These are phyloP conservation scores for Delitschia confertaspora DNA, from an alignment of 495 filamentous ascomycete genomes.

Conservation along the genomic window DNA sequence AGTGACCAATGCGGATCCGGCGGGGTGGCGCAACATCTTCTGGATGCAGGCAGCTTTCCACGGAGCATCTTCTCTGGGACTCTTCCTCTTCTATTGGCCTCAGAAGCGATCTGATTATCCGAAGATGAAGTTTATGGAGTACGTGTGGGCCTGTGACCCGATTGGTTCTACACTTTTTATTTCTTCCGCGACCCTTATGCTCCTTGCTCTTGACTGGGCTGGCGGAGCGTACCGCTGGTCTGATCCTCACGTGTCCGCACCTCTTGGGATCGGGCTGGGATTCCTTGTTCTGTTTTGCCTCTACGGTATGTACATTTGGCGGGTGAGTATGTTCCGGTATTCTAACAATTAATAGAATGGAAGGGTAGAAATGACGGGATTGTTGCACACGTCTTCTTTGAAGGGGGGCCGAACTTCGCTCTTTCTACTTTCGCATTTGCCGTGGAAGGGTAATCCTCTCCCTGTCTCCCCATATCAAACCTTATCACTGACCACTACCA, in stretches of 20 bases:
- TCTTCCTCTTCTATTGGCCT: constrained; percentile 46
- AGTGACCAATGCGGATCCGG: constrained; percentile 40
- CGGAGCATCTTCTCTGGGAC: constrained; percentile 37
- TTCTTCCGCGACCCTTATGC: constrained; percentile 40
- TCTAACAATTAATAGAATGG: constrained; percentile 38
- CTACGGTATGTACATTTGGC: constrained; percentile 8
- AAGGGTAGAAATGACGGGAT: constrained; percentile 45
- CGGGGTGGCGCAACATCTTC: constrained; percentile 49
- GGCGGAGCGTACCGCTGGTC: constrained; percentile 44
- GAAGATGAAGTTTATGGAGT: constrained; percentile 37
- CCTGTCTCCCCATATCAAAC: background rate
- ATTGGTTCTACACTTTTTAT: constrained; percentile 46
- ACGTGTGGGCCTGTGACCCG: constrained; percentile 46
- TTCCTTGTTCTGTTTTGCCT: constrained; percentile 37
- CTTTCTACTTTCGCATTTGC: constrained; percentile 47
- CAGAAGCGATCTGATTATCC: constrained; percentile 34
- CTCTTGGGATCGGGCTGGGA: constrained; percentile 40
- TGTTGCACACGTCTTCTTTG: constrained; percentile 48
- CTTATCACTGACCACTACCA: background rate
- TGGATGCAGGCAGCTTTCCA: constrained; percentile 53
- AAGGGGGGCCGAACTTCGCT: constrained; percentile 43
- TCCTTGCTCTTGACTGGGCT: constrained; percentile 47
- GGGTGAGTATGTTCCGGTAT: background rate
- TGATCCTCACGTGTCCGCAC: constrained; percentile 42
- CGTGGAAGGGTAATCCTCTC: constrained; percentile 40